Evolutionary conservation across 2,329 filamentous ascomycete species (phyloP), one percentile per base, ranked within the genome.

Genomic region (Didymella segeticola): DNA sequence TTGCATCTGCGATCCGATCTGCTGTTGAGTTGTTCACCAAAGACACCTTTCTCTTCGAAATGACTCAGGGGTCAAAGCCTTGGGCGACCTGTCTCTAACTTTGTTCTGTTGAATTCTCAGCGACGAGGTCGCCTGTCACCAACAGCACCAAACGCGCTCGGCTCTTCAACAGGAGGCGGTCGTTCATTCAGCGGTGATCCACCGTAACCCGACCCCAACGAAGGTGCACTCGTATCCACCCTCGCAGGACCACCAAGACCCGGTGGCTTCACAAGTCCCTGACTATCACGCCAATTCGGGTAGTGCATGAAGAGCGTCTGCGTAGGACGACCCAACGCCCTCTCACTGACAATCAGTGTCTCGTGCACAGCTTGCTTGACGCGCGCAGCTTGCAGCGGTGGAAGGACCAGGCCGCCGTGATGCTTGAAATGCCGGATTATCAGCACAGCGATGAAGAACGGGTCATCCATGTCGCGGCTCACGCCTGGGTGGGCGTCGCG

Each of bases 381-480:
- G 6, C 53, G 43, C 0, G 43, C 53, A 4, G 38, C 53, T 15
- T 27, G 11, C 2, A 62, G 47, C 0, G 53, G 47, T 2, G 60
- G 57, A 2, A 62, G 33, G 6, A 58, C 23, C 1, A 58, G 43
- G 9, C 57, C 60, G 7, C 54, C 60, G 17, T 51, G 43, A n/a
- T 49, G 45, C 33, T 56, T 56, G 43, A 53, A 60, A 11, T 62
- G 57, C 10, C 42, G 54, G 8, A 62, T 36, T 1, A 62, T 23
- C 0, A 62, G 47, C 0, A 62, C 46, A 2, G 48, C 49, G 4
- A 58, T 22, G 22, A 62, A 36, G 1, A 41, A 43, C 1, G 9
- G 12, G 17, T 60, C 46, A 5, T 20, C 9, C 0, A 46, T 15
- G 8, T 59, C 45, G n/a, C 22, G 30, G 2, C 20, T 26, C 9